These are phyloP conservation scores for Phyllosticta paracitricarpa DNA, from an alignment of 2,329 filamentous ascomycete genomes.

Conservation along the genomic window DNA sequence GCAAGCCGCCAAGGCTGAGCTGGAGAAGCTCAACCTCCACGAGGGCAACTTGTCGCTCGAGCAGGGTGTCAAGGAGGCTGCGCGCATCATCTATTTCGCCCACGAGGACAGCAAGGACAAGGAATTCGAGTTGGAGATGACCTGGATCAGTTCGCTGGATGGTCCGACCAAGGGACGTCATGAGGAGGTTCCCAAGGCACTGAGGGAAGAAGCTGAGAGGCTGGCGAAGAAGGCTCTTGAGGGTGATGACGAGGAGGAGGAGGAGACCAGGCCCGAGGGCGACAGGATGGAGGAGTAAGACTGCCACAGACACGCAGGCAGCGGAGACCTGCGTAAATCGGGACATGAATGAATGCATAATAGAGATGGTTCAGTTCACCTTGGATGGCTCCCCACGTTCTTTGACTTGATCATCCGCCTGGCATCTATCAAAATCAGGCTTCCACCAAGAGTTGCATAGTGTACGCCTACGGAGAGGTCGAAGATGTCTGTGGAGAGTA, in stretches of 20 bases:
- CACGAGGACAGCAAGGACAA: conserved; percentile 99
- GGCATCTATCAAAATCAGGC: no score
- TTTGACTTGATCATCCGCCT: not conserved
- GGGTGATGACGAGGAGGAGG: conserved; percentile 72
- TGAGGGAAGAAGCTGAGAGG: conserved; percentile 85
- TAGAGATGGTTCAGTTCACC: not conserved
- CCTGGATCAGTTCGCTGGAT: conserved; percentile 78
- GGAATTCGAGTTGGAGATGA: conserved; percentile 99
- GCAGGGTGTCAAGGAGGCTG: conserved; percentile 91
- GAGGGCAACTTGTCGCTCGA: conserved; percentile 66
- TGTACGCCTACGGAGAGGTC: not conserved
- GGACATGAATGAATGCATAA: not conserved
- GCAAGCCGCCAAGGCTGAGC: conserved; percentile 93
- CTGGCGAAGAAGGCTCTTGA: conserved; percentile 86
- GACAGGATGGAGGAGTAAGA: conserved; percentile 84
- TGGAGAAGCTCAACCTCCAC: conserved; percentile 90
- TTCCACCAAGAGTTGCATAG: not conserved
- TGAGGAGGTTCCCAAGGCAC: conserved; percentile 81
- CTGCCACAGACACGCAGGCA: not conserved
- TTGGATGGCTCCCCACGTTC: not conserved
- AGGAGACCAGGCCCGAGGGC: conserved; percentile 52
- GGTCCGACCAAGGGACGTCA: conserved; percentile 90
- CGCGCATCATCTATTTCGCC: conserved; percentile 91
- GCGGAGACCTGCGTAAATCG: not conserved
- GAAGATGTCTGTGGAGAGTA: not conserved